Percentiles rank a stretch among this genome's conserved stretches.
Evolutionary conservation across 2,329 filamentous ascomycete genomes (phyloP).

Genomic region (Fusarium devonianum): DNA sequence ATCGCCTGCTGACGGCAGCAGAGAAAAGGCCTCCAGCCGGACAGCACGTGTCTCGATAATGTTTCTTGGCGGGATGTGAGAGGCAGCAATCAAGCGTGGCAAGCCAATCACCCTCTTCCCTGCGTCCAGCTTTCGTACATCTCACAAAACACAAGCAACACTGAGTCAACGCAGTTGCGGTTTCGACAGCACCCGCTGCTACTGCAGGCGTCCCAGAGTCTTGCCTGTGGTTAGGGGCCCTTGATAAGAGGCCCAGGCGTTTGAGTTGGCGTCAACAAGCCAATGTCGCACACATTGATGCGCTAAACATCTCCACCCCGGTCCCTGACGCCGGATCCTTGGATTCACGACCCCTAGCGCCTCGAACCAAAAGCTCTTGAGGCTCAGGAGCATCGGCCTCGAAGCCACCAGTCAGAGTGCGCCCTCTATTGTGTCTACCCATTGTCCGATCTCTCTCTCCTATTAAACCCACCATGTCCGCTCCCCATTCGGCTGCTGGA

Average conservation of each 20-base stretch:
- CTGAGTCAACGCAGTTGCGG: slow-evolving; percentile 24
- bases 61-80: slow-evolving; percentile 7
- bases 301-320: slow-evolving; percentile 30
- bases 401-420: slow-evolving; percentile 35
- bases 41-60: slow-evolving; percentile 8
- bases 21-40: slow-evolving; percentile 10
- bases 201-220: slow-evolving; percentile 13
- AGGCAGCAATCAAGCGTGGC: slow-evolving; percentile 30
- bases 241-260: slow-evolving; percentile 25
- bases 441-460: slow-evolving; percentile 40
- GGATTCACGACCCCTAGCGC: slow-evolving; percentile 34
- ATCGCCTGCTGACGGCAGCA: slow-evolving; percentile 9
- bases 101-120: slow-evolving; percentile 20
- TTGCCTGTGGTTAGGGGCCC: slow-evolving; percentile 17
- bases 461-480: slow-evolving; percentile 39
- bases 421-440: slow-evolving; percentile 15
- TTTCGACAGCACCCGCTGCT: slow-evolving; percentile 26
- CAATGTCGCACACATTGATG: slow-evolving; percentile 33
- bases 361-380: slow-evolving; percentile 37
- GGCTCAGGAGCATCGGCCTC: too few species aligned
- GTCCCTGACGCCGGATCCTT: slow-evolving; percentile 32
- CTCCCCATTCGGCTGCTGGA: slow-evolving; percentile 34
- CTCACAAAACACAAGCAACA: slow-evolving; percentile 22
- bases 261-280: slow-evolving; percentile 40
- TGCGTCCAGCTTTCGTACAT: slow-evolving; percentile 11